Base-by-base conservation (phyloP, 495 filamentous ascomycete species). In the Penicillium desertorum region DNA sequence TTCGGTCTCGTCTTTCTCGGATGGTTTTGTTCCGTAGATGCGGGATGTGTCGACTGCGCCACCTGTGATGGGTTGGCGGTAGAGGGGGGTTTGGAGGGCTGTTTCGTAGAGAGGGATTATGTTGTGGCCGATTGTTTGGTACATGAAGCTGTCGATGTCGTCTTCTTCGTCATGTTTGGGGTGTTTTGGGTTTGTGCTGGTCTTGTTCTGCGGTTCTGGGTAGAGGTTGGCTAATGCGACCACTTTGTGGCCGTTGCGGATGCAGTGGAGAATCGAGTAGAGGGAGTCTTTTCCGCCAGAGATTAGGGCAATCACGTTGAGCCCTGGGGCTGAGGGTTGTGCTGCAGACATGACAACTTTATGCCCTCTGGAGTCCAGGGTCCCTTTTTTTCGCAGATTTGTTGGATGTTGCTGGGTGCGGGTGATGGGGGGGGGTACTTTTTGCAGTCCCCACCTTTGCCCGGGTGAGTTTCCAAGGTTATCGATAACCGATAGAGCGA, bases 201-300 rank as follows among this genome's bases (percentile, higher is more conserved):
- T 5, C 12, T 29, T 43, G 7, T 43, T 27, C 14, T 17, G 25
- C 7, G 49, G 54, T 43, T 64, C 64, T 19, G 94, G 91, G 66
- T 90, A 81, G 8, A 98, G 79, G 69, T 98, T 98, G 34, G 89
- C 95, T 14, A 98, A 75, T 5, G 95, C 94, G 54, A 96, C 82
- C 54, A 98, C 82, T 36, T 80, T 80, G 70, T 98, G 92, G 9
- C 92, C 91, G 71, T 96, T 90, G 44, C 81, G 83, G 51, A 89
- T 76, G 71, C 90, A 95, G 77, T 98, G 94, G 46, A 96, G 84
- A 60, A 96, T 80, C 1, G 91, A 92, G 77, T 88, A 96, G 70
- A 98, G 86, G 41, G 91, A 96, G 76, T 98, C 94, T 74, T 98
- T 98, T 42, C 94, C 94, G 57, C 94, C 94, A 16, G 94, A 98